Conservation (phyloP, 139 green algal species). For the Pedinophyceae sp. region DNA sequence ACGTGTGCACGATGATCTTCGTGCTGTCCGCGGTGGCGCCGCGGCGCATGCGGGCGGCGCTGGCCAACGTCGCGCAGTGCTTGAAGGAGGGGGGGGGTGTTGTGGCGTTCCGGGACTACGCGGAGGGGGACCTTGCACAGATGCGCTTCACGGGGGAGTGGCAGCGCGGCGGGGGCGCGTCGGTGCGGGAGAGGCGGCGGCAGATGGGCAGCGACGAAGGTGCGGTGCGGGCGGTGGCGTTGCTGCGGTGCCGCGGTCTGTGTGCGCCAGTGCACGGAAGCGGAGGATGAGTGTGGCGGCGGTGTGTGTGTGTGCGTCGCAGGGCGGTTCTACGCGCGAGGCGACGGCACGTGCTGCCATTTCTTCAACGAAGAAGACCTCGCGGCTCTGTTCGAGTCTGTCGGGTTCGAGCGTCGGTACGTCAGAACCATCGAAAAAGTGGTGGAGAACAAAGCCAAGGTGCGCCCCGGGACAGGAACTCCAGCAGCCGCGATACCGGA, state of each 20-base stretch:
- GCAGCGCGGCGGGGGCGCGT: too few relatives aligned
- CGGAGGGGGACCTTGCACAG: slow-evolving; percentile 4
- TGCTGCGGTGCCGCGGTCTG: too few relatives aligned
- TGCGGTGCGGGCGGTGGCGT: too few relatives aligned
- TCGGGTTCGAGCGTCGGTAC: background rate
- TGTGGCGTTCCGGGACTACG: slow-evolving; percentile 6
- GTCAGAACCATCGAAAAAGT: too few relatives aligned
- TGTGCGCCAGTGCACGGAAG: too few relatives aligned
- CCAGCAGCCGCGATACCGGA: too few relatives aligned
- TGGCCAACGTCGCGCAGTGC: slow-evolving; percentile 2
- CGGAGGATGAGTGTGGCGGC: too few relatives aligned
- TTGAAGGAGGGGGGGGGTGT: background rate
- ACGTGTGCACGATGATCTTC: slow-evolving; percentile 3
- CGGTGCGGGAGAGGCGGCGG: too few relatives aligned
- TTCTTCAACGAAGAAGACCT: slow-evolving; percentile 7
- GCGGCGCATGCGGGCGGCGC: background rate
- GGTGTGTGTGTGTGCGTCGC: too few relatives aligned
- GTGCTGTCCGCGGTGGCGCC: slow-evolving; percentile 7
- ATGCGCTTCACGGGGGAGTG: background rate
- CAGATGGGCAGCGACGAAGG: too few relatives aligned
- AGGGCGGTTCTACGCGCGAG: slow-evolving; percentile 4
- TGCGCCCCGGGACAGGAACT: too few relatives aligned
- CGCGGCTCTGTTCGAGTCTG: slow-evolving; percentile 1
- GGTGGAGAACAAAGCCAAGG: too few relatives aligned
- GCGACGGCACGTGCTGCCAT: slow-evolving; percentile 7